Conservation (phyloP, 805 yeast species). For the Candida oleophila region DNA sequence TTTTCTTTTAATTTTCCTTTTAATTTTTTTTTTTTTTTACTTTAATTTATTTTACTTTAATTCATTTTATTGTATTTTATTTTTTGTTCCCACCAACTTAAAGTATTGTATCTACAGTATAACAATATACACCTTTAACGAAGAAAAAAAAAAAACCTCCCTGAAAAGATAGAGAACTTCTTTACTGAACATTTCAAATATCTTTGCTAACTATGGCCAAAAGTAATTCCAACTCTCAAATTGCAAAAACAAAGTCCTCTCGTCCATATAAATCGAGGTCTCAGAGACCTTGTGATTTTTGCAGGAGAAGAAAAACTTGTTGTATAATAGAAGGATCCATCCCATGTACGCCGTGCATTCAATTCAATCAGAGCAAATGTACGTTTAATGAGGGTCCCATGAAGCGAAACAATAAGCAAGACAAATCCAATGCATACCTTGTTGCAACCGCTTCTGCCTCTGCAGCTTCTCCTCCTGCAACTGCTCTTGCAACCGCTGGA, state of each 20-base stretch:
- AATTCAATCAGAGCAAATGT: slow-evolving; percentile 26
- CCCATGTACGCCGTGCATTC: slow-evolving; percentile 30
- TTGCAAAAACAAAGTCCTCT: slow-evolving; percentile 15
- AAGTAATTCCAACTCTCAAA: background rate
- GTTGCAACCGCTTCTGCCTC: slow-evolving; percentile 12
- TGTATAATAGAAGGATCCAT: slow-evolving; percentile 31
- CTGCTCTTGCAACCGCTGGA: slow-evolving; percentile 14
- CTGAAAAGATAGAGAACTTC: too few relatives aligned
- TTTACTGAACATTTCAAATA: background rate
- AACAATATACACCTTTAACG: too few relatives aligned
- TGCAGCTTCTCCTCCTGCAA: slow-evolving; percentile 21
- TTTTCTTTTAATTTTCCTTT: background rate
- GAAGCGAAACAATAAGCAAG: slow-evolving; percentile 9
- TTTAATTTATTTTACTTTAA: background rate
- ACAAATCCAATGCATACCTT: slow-evolving; percentile 27
- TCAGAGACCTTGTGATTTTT: slow-evolving; percentile 35
- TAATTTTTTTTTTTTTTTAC: background rate
- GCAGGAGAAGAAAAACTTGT: slow-evolving; percentile 33
- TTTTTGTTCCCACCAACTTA: background rate
- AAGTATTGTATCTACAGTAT: background rate
- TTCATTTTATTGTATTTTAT: background rate
- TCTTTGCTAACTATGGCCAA: background rate
- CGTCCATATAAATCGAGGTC: slow-evolving; percentile 34
- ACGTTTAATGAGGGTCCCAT: slow-evolving; percentile 33
- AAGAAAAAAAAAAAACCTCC: too few relatives aligned